Base-by-base conservation (phyloP, 2,329 filamentous ascomycete genomes). In the Claviceps paspali region DNA sequence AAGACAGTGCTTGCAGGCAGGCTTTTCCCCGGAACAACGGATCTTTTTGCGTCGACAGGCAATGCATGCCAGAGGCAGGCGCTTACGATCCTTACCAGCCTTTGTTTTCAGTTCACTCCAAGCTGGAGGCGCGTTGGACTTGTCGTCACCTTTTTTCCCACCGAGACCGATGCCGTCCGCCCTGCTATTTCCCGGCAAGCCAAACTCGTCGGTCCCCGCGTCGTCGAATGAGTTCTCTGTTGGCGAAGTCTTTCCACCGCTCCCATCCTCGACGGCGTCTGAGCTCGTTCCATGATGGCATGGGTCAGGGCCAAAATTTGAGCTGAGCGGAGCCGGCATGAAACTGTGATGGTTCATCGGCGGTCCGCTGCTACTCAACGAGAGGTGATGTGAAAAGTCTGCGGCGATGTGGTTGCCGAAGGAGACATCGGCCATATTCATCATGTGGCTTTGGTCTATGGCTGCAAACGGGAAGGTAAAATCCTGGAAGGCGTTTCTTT, bases 31-130 rank as follows among this genome's bases (percentile, higher is more conserved):
- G 0, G 88, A 96, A 56, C 91, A 98, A 37, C 88, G 78, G 45
- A 98, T 96, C 65, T 98, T 98, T 64, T 98, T 98, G 51, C 91
- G 73, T 24, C 91, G 76, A 53, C 91, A 98, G 27, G 87, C 87
- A 50, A 96, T 95, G 55, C 91, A 98, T 12, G 91, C 91, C 36
- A 96, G 66, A 2, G 91, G 91, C 24, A 98, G 63, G 30, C 91
- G 73, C 59, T 96, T 96, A 36, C 91, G 75, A 56, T 96, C 91
- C 57, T 96, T 98, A 12, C 91, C 91, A 2, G 91, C 91, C 57
- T 88, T 88, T 3, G 82, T 88, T 57, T 88, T 88, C 45, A 87
- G 64, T 53, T 88, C 82, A 48, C 76, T 87, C 82, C 82, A 88
- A 11, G 78, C 65, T 11, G 79, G 76, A 7, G 70, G 63, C 7